Percentiles rank a stretch among this genome's conserved stretches.
Evolutionary conservation across 2,329 filamentous ascomycete genomes (phyloP).

Genomic region (Pseudocercospora macadamiae): DNA sequence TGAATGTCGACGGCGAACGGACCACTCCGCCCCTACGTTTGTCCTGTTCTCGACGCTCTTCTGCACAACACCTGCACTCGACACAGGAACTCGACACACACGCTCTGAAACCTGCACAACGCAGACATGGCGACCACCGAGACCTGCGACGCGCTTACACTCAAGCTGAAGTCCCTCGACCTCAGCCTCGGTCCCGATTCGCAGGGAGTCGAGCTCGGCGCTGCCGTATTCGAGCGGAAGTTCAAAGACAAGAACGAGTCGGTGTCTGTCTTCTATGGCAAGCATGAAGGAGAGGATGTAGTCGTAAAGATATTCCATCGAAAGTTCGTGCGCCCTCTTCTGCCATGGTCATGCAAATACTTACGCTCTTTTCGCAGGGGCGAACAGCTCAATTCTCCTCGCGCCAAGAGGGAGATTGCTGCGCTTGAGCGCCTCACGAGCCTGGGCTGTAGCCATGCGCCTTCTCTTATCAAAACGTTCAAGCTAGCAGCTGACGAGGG

Average conservation of each 20-base stretch:
- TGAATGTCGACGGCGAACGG: background rate
- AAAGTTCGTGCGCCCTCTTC: background rate
- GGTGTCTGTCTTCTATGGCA: background rate
- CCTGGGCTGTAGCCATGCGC: background rate
- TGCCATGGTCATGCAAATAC: too few relatives aligned
- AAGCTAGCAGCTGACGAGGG: background rate
- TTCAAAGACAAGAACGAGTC: background rate
- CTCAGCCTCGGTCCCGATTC: background rate
- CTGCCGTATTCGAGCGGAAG: background rate
- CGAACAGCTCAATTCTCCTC: background rate
- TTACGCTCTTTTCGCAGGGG: too few relatives aligned
- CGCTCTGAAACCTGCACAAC: background rate
- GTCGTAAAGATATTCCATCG: conserved; percentile 12
- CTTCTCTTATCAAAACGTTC: background rate
- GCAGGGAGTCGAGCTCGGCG: conserved; percentile 1
- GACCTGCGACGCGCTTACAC: background rate
- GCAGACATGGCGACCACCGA: background rate
- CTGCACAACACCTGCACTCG: too few relatives aligned
- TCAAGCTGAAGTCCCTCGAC: background rate
- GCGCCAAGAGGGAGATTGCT: background rate
- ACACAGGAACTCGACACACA: too few relatives aligned
- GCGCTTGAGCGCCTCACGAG: conserved; percentile 6
- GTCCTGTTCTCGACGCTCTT: background rate
- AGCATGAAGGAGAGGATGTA: background rate
- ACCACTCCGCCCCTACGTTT: background rate